Conservation (phyloP, 495 filamentous ascomycete species). For the Neurospora discreta region DNA sequence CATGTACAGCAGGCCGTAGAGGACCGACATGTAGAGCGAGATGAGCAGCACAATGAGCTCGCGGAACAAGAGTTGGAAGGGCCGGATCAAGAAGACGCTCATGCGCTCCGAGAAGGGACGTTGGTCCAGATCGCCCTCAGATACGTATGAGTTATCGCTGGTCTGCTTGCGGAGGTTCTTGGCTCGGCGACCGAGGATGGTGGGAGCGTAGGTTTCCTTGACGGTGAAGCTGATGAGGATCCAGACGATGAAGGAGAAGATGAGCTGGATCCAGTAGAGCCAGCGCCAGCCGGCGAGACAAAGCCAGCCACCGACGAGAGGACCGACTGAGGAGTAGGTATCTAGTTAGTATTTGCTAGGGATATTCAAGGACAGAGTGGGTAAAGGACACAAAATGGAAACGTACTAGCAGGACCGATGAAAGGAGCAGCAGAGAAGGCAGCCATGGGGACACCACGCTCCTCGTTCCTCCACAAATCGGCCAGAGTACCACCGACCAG, state of each 20-base stretch:
- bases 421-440: conserved; percentile 73
- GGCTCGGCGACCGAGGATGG: conserved; percentile 53
- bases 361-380: too few species aligned
- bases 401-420: conserved; percentile 56
- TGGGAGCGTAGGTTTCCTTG: conserved; percentile 70
- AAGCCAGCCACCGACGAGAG: conserved; percentile 66
- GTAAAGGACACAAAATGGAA: not conserved
- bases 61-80: conserved; percentile 68
- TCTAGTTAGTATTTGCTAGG: conserved; percentile 3
- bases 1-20: conserved; percentile 74
- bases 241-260: conserved; percentile 54
- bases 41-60: conserved; percentile 75
- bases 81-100: conserved; percentile 57
- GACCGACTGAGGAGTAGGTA: conserved; percentile 37
- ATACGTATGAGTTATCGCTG: conserved; percentile 53
- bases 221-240: conserved; percentile 67
- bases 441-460: conserved; percentile 78
- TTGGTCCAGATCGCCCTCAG: conserved; percentile 61
- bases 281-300: conserved; percentile 62
- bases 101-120: conserved; percentile 53
- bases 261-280: conserved; percentile 78
- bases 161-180: conserved; percentile 55
- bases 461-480: conserved; percentile 74
- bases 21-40: conserved; percentile 64
- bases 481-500: conserved; percentile 69